Evolutionary conservation across 176 grass and related monocot genomes (phyloP).

Genomic region (Eleusine coracana): DNA sequence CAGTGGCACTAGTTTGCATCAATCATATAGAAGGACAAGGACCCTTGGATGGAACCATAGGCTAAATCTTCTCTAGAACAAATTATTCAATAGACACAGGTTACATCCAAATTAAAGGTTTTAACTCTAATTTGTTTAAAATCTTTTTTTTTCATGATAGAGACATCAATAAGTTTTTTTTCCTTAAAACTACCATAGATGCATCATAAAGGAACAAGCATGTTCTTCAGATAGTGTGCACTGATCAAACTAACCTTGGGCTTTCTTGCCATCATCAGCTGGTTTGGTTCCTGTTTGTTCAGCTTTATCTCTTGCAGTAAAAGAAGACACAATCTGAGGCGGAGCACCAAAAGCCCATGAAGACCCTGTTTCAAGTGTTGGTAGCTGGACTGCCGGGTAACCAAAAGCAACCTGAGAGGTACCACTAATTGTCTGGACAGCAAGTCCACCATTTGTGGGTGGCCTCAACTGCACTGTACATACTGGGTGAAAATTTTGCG

Average conservation of each 20-base stretch:
- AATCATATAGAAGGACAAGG: slow-evolving; percentile 23
- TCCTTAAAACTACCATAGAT: background rate
- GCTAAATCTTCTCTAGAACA: slow-evolving; percentile 23
- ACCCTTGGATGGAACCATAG: background rate
- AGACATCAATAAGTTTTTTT: background rate
- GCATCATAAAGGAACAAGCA: background rate
- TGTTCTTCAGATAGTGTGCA: background rate
- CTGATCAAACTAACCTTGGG: slow-evolving; percentile 52
- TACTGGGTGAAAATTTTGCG: slow-evolving; percentile 44
- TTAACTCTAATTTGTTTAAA: slow-evolving; percentile 10
- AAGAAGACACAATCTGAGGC: slow-evolving; percentile 47
- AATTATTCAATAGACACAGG: slow-evolving; percentile 3
- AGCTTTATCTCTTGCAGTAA: slow-evolving; percentile 44
- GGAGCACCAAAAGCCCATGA: slow-evolving; percentile 78
- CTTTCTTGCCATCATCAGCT: slow-evolving; percentile 60
- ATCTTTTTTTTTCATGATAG: slow-evolving; percentile 9
- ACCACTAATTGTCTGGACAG: slow-evolving; percentile 38
- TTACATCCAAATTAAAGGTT: slow-evolving; percentile 24
- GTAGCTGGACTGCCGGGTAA: slow-evolving; percentile 79
- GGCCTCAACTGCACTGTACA: slow-evolving; percentile 66
- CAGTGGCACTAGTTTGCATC: slow-evolving; percentile 10
- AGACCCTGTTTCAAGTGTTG: slow-evolving; percentile 88
- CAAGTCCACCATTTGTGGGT: slow-evolving; percentile 51
- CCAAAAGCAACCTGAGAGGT: slow-evolving; percentile 72
- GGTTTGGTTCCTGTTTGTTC: slow-evolving; percentile 47